Base-by-base conservation (phyloP, 306 rosid species). In the Senna siamea region DNA sequence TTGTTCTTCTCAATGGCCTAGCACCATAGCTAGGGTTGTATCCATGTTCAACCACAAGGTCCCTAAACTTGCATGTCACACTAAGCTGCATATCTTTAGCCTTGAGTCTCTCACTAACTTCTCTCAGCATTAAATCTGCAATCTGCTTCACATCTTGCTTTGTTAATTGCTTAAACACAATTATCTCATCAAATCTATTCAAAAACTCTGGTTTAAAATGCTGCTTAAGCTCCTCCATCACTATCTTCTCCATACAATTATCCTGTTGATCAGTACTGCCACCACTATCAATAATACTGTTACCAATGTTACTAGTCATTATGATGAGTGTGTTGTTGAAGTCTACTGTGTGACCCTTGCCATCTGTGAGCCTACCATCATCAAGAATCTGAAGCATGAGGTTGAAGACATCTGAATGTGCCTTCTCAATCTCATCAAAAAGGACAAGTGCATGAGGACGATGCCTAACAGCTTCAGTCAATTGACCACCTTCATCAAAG, bases 301-400 rank as follows among this genome's bases (percentile, higher is more conserved):
- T 86, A 62, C 91, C 91, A 9, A 89, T 83, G 52, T 84, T 89
- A 40, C 89, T 84, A 9, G 93, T 89, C 93, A 89, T 89, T 63
- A 89, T 84, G 72, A 89, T 55, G 74, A 89, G 89, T 51, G 91
- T 89, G 47, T 81, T 85, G 75, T 86, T 89, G 77, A 87, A 89
- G 65, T 89, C 91, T 12, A 89, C 91, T 0, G 91, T 86, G 62
- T 90, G 80, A 0, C 89, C 94, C 78, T 86, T 87, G 75, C 88
- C 85, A 75, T 89, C 88, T 0, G 89, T 86, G 73, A 89, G 81
- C 63, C 89, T 84, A 19, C 91, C 94, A 50, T 89, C 91, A 68
- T 89, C 94, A 1, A 89, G 89, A 70, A 89, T 89, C 65, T 89
- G 94, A 77, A 89, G 94, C 94, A 89, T 85, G 86, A 89, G 67